phyloP scores from a whole-genome alignment of 1,139 yeast genomes.

The Suzukiozyma palmioleophila region DNA sequence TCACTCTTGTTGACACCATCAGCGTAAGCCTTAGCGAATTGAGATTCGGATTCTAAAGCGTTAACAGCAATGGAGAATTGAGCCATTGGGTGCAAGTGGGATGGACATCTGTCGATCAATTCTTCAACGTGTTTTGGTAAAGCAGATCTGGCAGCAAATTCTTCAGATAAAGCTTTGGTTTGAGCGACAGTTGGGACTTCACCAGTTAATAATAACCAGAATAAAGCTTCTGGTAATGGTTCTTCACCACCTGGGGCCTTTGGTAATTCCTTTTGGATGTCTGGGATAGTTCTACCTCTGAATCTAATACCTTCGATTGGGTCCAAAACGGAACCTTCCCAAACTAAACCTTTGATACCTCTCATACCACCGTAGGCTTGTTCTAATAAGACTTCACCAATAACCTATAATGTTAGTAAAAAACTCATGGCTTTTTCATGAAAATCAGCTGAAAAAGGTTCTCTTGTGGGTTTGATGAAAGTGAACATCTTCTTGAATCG shows the following conservation, averaged over 20 bases:
- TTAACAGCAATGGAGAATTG: conserved; percentile 92
- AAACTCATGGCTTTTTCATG: background rate
- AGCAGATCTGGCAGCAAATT: conserved; percentile 79
- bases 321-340: conserved; percentile 99
- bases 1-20: conserved; percentile 80
- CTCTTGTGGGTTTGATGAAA: too few species aligned
- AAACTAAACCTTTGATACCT: conserved; percentile 94
- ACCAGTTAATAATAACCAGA: conserved; percentile 90
- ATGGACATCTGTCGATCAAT: conserved; percentile 77
- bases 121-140: conserved; percentile 85
- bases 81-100: conserved; percentile 94
- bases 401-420: conserved; percentile 36
- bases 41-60: conserved; percentile 86
- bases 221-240: conserved; percentile 88
- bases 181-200: conserved; percentile 79
- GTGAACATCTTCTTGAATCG: too few species aligned
- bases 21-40: conserved; percentile 88
- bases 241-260: conserved; percentile 83
- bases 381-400: conserved; percentile 90
- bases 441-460: too few species aligned
- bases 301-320: conserved; percentile 98
- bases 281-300: conserved; percentile 98
- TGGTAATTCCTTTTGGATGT: conserved; percentile 88
- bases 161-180: conserved; percentile 70
- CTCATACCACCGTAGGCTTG: conserved; percentile 99